Base-by-base conservation (phyloP, 2,329 filamentous ascomycete genomes). In the Pseudogymnoascus sp. region DNA sequence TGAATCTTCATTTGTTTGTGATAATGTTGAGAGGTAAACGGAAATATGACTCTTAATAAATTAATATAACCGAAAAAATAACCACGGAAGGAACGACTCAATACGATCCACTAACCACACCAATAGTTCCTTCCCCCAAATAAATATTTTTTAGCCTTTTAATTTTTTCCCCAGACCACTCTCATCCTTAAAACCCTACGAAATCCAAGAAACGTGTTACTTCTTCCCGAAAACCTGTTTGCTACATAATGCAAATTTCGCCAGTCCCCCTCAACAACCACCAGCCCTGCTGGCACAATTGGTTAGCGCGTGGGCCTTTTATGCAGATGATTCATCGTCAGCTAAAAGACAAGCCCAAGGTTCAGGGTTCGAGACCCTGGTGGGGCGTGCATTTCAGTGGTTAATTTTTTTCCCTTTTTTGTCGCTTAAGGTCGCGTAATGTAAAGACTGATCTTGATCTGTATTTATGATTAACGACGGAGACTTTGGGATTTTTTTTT, bases 231-330 rank as follows among this genome's bases (percentile, higher is more conserved):
- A 19, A 2, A 13, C 10, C 51, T 57, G 16, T 21, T 57, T 34
- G 6, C 25, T 57, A 34, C 28, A 57, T 57, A 57, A 57, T 6
- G 10, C 10, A 4, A 0, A 2, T 57, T 57, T 57, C 1, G 28
- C 11, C 51, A 57, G 51, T 34, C 51, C 51, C 28, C 14, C 51
- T 8, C 51, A 57, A 57, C 51, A 34, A 57, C 16, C 51, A 57
- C 28, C 51, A 57, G 51, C 51, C 51, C 51, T 57, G 51, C 51
- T 57, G 51, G 51, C 51, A 57, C 51, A 57, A 57, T 57, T 57
- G 51, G 51, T 57, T 57, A 57, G 51, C 51, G 51, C 51, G 51
- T 57, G 51, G 51, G 51, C 51, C 51, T 57, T 57, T 57, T 57
- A 57, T 14, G 51, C 51, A 34, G 51, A 36, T 57, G 28, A 57